Evolutionary conservation across 1,284 basidiomycete genomes (phyloP), one percentile per base, ranked within the genome.

Genomic region (Apiotrichum domesticum): DNA sequence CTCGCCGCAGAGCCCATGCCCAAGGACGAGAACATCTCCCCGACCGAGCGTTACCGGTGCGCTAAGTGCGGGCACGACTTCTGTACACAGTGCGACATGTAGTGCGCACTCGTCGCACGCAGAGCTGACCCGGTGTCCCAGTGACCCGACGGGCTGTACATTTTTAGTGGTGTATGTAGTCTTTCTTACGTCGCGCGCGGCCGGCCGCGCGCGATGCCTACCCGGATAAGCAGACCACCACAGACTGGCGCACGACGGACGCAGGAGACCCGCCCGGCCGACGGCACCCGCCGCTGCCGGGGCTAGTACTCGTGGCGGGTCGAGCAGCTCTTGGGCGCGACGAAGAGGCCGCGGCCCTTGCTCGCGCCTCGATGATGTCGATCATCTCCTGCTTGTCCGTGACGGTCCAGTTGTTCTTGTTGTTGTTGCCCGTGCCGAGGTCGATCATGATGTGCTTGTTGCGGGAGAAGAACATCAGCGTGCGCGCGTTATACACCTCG

Each of bases 371-470:
- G 67, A 98, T 87, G 65, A 98, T 95, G 74, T 99, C 96, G 70
- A 98, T 94, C 71, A 98, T 79, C 83, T 98, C 88, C 79, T 97
- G 92, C 72, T 97, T 95, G 75, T 93, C 92, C 71, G 92, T 89
- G 84, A 97, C 94, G 32, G 92, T 85, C 93, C 93, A 97, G 76
- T 95, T 96, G 75, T 92, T 94, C 80, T 99, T 98, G 80, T 98
- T 98, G 78, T 99, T 98, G 79, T 99, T 98, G 80, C 96, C 95
- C 51, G 95, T 98, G 13, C 95, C 94, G 66, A 97, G 79, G 84
- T 98, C 95, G 72, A 98, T 97, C 95, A 98, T 98, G 78, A 98
- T 99, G 73, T 99, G 95, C 76, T 98, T 96, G 79, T 97, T 97
- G 43, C 93, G 85, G 78, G 94, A 95, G 79, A 95, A 95, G 82